These are phyloP conservation scores for Suillus clintonianus DNA, from an alignment of 768 basidiomycete species.

Conservation along the genomic window DNA sequence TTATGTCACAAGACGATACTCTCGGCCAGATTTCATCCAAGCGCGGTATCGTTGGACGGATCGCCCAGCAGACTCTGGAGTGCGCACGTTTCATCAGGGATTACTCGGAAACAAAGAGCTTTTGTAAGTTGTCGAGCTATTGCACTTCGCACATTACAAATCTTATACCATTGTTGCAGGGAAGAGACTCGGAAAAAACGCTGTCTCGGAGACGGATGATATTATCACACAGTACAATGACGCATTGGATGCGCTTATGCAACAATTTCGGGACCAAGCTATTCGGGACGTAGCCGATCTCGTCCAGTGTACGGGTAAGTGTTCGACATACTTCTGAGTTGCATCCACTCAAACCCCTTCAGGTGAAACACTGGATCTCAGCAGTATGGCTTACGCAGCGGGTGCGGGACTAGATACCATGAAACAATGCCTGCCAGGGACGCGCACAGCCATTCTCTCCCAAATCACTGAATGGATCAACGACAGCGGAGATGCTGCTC, in stretches of 20 bases:
- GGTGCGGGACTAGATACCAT: slow-evolving; percentile 1
- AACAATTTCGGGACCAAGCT: background rate
- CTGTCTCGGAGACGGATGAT: background rate
- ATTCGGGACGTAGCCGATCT: background rate
- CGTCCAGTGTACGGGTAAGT: background rate
- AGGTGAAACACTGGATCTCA: background rate
- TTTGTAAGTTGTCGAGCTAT: slow-evolving; percentile 12
- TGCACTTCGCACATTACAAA: background rate
- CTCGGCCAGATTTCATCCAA: background rate
- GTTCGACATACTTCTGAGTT: background rate
- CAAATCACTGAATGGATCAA: slow-evolving; percentile 17
- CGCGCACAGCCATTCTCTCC: slow-evolving; percentile 12
- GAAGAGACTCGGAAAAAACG: background rate
- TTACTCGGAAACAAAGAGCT: slow-evolving; percentile 23
- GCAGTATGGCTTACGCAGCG: background rate
- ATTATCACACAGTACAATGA: background rate
- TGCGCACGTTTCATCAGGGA: slow-evolving; percentile 29
- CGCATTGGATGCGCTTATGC: background rate
- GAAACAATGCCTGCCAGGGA: slow-evolving; percentile 17
- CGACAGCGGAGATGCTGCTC: background rate
- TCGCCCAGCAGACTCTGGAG: slow-evolving; percentile 23
- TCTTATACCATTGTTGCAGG: background rate
- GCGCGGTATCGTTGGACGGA: background rate
- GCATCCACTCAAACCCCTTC: background rate
- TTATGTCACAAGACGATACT: slow-evolving; percentile 2